These are phyloP conservation scores for Myriangium duriaei DNA, from an alignment of 2,329 filamentous ascomycete species.

Conservation along the genomic window DNA sequence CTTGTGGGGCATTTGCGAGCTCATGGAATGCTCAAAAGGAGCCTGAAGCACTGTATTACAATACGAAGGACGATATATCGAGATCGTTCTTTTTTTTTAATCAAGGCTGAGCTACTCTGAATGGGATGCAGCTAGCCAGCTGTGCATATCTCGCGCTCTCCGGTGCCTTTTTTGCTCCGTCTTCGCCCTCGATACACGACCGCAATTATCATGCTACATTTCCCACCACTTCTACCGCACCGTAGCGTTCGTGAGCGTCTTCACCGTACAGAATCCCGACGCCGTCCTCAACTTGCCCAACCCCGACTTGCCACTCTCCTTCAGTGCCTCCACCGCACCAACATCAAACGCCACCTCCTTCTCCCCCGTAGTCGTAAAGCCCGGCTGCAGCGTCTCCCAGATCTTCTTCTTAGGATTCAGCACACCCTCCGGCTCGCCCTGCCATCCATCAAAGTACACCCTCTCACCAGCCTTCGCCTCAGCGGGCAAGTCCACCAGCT, in stretches of 20 bases:
- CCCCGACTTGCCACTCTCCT: constrained; percentile 45
- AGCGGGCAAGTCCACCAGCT: constrained; percentile 74
- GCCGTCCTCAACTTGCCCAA: constrained; percentile 59
- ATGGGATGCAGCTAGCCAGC: no score
- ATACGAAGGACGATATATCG: no score
- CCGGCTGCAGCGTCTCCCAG: constrained; percentile 93
- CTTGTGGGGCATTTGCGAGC: no score
- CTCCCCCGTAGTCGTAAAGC: constrained; percentile 75
- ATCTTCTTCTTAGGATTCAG: constrained; percentile 99
- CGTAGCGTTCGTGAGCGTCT: constrained; percentile 64
- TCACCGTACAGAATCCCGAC: constrained; percentile 73
- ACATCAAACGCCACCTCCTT: constrained; percentile 83
- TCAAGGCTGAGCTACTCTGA: no score
- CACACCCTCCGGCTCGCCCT: constrained; percentile 81
- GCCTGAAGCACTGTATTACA: no score
- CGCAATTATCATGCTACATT: no score
- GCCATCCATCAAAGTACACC: constrained; percentile 89
- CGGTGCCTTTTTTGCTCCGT: no score
- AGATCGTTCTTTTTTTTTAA: no score
- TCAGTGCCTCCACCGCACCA: constrained; percentile 59
- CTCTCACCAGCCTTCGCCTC: constrained; percentile 72
- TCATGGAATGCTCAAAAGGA: no score
- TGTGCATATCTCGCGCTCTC: no score
- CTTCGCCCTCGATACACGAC: no score
- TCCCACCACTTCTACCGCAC: no score